Base-by-base conservation (phyloP, 1,139 yeast genomes). In the Magnusiomyces paraingens region DNA sequence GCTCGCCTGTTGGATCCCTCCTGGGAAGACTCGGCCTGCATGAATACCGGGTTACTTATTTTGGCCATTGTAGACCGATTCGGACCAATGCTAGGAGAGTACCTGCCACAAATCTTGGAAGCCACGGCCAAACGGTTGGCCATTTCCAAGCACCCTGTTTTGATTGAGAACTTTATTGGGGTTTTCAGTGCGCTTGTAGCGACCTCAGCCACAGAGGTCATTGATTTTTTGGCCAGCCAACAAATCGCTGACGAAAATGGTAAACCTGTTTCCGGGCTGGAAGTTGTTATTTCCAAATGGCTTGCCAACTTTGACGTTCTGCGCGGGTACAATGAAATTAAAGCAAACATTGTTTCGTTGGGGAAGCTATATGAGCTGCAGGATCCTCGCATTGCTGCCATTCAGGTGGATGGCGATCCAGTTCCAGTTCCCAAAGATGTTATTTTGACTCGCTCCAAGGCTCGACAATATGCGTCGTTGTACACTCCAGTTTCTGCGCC, bases 361-460 rank as follows among this genome's bases (percentile, higher is more conserved):
- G 81, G 82, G 29, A 79, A 80, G 55, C 72, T 91, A 0, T 89
- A 77, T 61, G 73, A 81, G 26, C 70, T 84, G 20, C 73, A 78
- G 32, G 91, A 86, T 59, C 64, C 74, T 1, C 70, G 83, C 39
- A 68, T 87, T 8, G 74, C 76, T 50, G 60, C 66, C 1, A 67
- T 88, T 8, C 59, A 71, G 11, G 96, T 91, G 0, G 80, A 89
- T 62, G 97, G 96, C 3, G 95, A 90, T 57, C 73, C 84, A 12
- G 75, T 86, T 20, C 85, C 87, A 0, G 79, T 82, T 58, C 76
- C 81, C 32, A 78, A 79, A 1, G 81, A 81, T 54, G 65, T 81
- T 39, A 90, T 91, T 46, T 71, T 89, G 8, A 93, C 98, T 0
- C 77, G 99, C 62, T 88, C 97, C 0, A 86, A 83, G 83, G 82